A percentile compares a stretch with the other conserved stretches of the same genome.
Conservation (phyloP, 306 rosid species). For the Cyclanthera cordifolia region DNA sequence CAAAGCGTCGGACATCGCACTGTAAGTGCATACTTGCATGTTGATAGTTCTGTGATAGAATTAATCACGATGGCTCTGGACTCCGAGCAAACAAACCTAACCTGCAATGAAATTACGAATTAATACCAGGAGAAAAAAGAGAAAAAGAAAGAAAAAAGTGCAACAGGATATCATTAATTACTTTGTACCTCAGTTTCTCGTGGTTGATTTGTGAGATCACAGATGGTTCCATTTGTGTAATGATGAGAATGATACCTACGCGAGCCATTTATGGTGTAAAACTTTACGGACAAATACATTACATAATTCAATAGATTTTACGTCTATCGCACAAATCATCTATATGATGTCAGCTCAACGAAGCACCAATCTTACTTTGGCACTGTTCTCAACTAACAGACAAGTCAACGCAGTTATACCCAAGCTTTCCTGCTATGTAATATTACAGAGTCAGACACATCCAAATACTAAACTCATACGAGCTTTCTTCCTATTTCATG, state of each 20-base stretch:
- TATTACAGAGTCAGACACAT: neutral
- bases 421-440: no score
- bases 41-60: conserved; percentile 85
- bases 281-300: no score
- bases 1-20: conserved; percentile 77
- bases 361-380: no score
- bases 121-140: conserved; percentile 11
- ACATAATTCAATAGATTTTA: no score
- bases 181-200: conserved; percentile 79
- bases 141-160: neutral
- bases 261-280: no score
- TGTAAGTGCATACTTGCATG: conserved; percentile 94
- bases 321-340: no score
- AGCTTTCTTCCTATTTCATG: neutral
- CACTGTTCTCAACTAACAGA: no score
- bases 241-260: conserved; percentile 84
- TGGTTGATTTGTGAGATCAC: conserved; percentile 84
- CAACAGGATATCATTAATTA: neutral
- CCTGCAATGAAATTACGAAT: conserved; percentile 28
- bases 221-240: conserved; percentile 73
- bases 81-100: conserved; percentile 91
- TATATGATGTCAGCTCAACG: no score
- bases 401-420: no score
- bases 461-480: neutral
- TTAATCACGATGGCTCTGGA: conserved; percentile 65